Evolutionary conservation across 2,329 filamentous ascomycete species (phyloP), one percentile per base, ranked within the genome.

Genomic region (Whalleya microplaca): DNA sequence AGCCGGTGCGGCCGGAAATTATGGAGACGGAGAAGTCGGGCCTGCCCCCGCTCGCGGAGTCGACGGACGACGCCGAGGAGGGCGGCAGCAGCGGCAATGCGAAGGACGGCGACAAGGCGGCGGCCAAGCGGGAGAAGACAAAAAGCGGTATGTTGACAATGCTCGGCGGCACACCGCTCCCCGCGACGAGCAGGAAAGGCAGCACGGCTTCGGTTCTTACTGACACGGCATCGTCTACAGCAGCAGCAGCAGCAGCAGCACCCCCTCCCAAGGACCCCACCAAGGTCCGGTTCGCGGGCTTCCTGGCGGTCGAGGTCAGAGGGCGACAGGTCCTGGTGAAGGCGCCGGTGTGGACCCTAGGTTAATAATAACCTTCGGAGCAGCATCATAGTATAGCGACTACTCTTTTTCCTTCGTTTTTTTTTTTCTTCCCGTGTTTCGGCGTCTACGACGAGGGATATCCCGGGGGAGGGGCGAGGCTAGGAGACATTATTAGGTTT

Each of bases 11-110:
- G 58, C 78, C 85, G 2, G 83, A 88, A 3, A 81, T 90, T 61
- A 97, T 98, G 93, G 96, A 96, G 68, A 76, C 92, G 3, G 95
- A 98, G 71, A 84, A 98, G 77, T 73, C 76, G 10, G 80, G 80
- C 0, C 77, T 93, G 37, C 89, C 89, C 1, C 74, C 85, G 0
- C 74, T 92, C 41, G 76, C 67, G 58, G 75, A 73, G 56, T 67
- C 65, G 1, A 61, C 66, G 1, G 76, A 76, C 18, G 77, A 78
- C n/a, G 70, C 58, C 21, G 70, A 73, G 20, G 71, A 73, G n/a
- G n/a, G n/a, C n/a, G n/a, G n/a, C n/a, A n/a, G n/a, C n/a, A n/a
- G n/a, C n/a, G n/a, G n/a, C 51, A 64, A 51, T 48, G 62, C 65
- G 55, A 80, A 78, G 67, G 75, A 74, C 48, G 69, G 70, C 56